Evolutionary conservation across 2,329 filamentous ascomycete species (phyloP).

Genomic region (Colletotrichum sidae): DNA sequence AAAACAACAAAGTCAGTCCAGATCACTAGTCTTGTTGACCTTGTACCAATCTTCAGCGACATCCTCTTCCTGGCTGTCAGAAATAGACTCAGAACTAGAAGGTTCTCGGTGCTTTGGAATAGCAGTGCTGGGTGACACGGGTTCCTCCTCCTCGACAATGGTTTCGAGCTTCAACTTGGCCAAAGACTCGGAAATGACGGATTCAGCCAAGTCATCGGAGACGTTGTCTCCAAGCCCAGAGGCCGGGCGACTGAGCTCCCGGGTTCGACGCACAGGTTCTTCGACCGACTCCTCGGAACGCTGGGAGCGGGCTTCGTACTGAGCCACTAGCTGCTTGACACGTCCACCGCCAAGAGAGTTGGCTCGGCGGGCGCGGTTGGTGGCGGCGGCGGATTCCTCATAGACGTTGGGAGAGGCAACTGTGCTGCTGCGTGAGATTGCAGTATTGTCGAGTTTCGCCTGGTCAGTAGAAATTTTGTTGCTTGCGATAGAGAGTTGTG

Average conservation of each 20-base stretch:
- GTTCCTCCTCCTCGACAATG: too few relatives aligned
- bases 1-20: constrained; percentile 4
- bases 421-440: background rate
- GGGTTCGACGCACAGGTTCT: background rate
- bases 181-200: too few relatives aligned
- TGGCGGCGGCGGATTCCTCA: background rate
- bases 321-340: constrained; percentile 22
- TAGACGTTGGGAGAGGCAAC: background rate
- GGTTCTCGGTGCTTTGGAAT: background rate
- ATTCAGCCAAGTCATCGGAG: too few relatives aligned
- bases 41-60: background rate
- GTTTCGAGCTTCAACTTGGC: too few relatives aligned
- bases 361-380: background rate
- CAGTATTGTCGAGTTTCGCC: background rate
- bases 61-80: background rate
- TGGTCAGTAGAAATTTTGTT: background rate
- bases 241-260: background rate
- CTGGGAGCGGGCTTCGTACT: constrained; percentile 13
- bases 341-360: background rate
- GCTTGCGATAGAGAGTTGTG: background rate
- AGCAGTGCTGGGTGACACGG: too few relatives aligned
- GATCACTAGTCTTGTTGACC: constrained; percentile 7
- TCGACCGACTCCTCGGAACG: background rate
- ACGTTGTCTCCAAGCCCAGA: too few relatives aligned
- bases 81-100: background rate